Base-by-base conservation (phyloP, 1,284 basidiomycete genomes). In the Fomitopsis schrenkii region DNA sequence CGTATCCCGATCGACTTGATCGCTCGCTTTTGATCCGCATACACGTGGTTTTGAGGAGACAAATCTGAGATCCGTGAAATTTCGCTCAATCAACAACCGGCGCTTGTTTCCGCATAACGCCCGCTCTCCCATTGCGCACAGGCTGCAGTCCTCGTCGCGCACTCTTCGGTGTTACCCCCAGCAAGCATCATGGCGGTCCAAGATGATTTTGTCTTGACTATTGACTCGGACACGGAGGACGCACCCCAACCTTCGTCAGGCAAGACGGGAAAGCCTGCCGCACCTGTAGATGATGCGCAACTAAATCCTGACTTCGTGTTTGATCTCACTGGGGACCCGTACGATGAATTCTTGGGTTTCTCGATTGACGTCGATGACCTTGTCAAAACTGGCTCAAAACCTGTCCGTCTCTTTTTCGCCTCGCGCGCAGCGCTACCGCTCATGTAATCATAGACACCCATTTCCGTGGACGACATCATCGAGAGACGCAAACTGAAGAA, bases 381-480 rank as follows among this genome's bases (percentile, higher is more conserved):
- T 2, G 82, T 91, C 12, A 83, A 85, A 72, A 80, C 77, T 59
- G 85, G 86, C 12, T 81, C 81, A 42, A 88, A 86, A 71, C 84
- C 83, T 60, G 91, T 94, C 71, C 67, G 87, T 19, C 4, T 26
- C 19, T 30, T 72, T 65, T 30, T 55, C 56, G 22, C 41, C 35
- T 55, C n/a, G 48, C 46, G 58, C 58, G 1, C 28, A 38, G 22
- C n/a, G 26, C 12, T n/a, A 44, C 12, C 14, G 22, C 10, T 26
- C 17, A 19, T 38, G 48, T 2, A 58, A 3, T 8, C 17, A 15
- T n/a, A 93, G 90, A 80, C 85, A 70, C 87, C 90, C 15, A 85
- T 97, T 55, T 94, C 91, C 50, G 89, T 98, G 10, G 93, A 97
- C 75, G 94, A 97, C 71, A 97, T 97, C 66, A 95, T 96, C 69